A percentile compares a stretch with the other conserved stretches of the same genome.
Conservation (phyloP, 495 filamentous ascomycete species). For the Penicillium antarcticum region DNA sequence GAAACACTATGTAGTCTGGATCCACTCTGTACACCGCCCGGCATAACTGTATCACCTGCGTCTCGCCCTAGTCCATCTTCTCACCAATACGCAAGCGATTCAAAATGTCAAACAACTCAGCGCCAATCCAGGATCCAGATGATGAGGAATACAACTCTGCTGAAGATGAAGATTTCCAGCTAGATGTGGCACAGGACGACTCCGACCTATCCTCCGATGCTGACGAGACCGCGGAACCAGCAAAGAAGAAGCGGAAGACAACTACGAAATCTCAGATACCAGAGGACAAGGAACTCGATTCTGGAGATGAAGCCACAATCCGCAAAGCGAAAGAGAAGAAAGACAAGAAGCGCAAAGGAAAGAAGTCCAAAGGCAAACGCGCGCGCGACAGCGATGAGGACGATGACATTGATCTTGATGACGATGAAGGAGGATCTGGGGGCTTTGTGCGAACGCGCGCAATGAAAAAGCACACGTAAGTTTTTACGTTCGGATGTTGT, state of each 20-base stretch:
- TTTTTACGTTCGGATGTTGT: neutral
- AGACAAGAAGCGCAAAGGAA: slow-evolving; percentile 50
- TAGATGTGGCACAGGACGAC: slow-evolving; percentile 51
- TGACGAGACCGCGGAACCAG: slow-evolving; percentile 29
- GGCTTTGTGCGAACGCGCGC: slow-evolving; percentile 80
- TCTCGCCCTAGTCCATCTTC: neutral
- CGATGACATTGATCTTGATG: slow-evolving; percentile 49
- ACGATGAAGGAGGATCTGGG: slow-evolving; percentile 65
- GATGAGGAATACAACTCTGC: slow-evolving; percentile 67
- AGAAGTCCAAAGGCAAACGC: slow-evolving; percentile 20
- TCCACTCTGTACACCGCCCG: too few species aligned
- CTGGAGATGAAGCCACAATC: slow-evolving; percentile 79
- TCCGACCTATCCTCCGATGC: slow-evolving; percentile 40
- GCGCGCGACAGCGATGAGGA: slow-evolving; percentile 47
- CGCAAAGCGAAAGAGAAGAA: slow-evolving; percentile 54
- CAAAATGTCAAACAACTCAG: slow-evolving; percentile 30
- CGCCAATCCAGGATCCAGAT: slow-evolving; percentile 25
- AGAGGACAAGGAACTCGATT: slow-evolving; percentile 47
- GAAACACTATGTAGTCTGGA: too few species aligned
- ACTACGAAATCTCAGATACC: slow-evolving; percentile 21
- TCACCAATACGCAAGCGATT: neutral
- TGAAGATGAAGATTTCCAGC: slow-evolving; percentile 73
- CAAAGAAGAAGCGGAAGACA: slow-evolving; percentile 41
- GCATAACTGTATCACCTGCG: slow-evolving; percentile 13
- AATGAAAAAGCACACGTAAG: slow-evolving; percentile 59